Evolutionary conservation across 2,329 filamentous ascomycete species (phyloP).

Genomic region (Ophiostoma himal-ulmi): DNA sequence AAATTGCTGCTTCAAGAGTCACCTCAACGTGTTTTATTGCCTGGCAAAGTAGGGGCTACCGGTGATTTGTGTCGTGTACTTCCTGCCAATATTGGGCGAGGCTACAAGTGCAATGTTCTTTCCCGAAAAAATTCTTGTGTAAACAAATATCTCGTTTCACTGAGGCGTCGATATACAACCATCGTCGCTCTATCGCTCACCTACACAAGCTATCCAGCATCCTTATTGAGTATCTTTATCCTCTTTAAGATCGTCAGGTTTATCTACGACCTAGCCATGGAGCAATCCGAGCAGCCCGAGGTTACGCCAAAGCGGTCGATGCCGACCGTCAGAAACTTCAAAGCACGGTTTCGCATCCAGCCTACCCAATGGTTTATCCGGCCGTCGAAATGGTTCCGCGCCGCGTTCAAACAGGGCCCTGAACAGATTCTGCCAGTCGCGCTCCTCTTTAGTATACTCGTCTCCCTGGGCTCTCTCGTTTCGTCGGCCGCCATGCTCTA

Average conservation of each 20-base stretch:
- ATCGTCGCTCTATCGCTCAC: not conserved
- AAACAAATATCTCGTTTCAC: not conserved
- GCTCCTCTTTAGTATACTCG: slow-evolving; percentile 4
- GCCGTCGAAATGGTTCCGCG: not conserved
- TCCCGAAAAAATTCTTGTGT: not conserved
- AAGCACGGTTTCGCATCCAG: not conserved
- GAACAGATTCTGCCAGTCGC: slow-evolving; percentile 14
- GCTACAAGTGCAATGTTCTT: not conserved
- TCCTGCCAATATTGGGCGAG: not conserved
- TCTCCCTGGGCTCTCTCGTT: slow-evolving; percentile 14
- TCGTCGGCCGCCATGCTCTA: slow-evolving; percentile 16
- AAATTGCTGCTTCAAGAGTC: not conserved
- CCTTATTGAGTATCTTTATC: not conserved
- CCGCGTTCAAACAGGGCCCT: not conserved
- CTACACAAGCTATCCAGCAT: not conserved
- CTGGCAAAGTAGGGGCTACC: not conserved
- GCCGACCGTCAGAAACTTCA: not conserved
- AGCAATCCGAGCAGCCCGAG: not conserved
- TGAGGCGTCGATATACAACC: not conserved
- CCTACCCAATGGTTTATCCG: not conserved
- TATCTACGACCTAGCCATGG: not conserved
- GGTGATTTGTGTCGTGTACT: not conserved
- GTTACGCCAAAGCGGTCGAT: not conserved
- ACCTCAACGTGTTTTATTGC: not conserved
- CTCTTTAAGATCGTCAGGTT: no score